Evolutionary conservation across 148 eudicot genomes (phyloP).

Genomic region (Nyssa sinensis): DNA sequence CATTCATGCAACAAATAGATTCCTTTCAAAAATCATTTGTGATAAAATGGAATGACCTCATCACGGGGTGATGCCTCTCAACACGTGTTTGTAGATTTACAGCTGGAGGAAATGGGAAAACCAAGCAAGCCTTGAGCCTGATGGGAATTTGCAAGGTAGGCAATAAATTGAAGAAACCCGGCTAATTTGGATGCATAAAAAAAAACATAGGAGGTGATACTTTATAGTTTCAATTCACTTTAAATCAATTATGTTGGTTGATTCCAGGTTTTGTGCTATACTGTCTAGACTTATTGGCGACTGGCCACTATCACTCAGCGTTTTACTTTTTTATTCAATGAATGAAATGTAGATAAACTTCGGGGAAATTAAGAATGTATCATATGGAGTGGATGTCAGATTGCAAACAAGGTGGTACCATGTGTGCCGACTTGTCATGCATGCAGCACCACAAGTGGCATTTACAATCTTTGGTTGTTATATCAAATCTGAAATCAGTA

Average conservation of each 20-base stretch:
- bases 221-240: background rate
- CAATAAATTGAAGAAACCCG: background rate
- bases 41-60: too few species aligned
- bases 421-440: background rate
- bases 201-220: background rate
- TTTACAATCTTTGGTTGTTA: background rate
- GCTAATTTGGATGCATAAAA: background rate
- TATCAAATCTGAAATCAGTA: background rate
- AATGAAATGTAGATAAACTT: background rate
- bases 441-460: background rate
- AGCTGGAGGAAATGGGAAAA: conserved; percentile 99
- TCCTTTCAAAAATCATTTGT: background rate
- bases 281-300: background rate
- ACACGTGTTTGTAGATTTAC: conserved; percentile 56
- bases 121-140: conserved; percentile 62
- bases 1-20: background rate
- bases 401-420: background rate
- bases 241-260: background rate
- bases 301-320: background rate
- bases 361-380: background rate
- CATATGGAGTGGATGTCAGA: background rate
- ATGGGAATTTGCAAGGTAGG: conserved; percentile 56
- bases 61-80: background rate
- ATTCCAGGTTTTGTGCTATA: background rate
- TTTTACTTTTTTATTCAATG: background rate